These are phyloP conservation scores for rapeseed (Brassica napus) DNA, from an alignment of 345 rosid genomes.

Conservation along the genomic window Da-Ae NC_063446.1:821501-822000, in stretches of 20 bases:
- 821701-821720: conserved; percentile 40
- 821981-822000: conserved; percentile 14
- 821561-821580: conserved; percentile 36
- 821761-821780: conserved; percentile 35
- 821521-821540: conserved; percentile 35
- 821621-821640: conserved; percentile 42
- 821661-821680: conserved; percentile 37
- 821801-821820: conserved; percentile 27
- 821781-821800: conserved; percentile 32
- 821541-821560: conserved; percentile 44
- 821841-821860: conserved; percentile 33
- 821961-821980: conserved; percentile 40
- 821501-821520: conserved; percentile 30
- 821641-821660: not conserved
- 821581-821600: conserved; percentile 42
- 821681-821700: conserved; percentile 44
- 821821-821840: conserved; percentile 2
- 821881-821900: conserved; percentile 40
- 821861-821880: conserved; percentile 59
- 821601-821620: conserved; percentile 44
- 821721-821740: conserved; percentile 44
- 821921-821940: conserved; percentile 74
- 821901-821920: conserved; percentile 63
- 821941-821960: conserved; percentile 60
- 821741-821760: conserved; percentile 42